Conservation (phyloP, 306 rosid species). For the Pyrus pyrifolia region DNA sequence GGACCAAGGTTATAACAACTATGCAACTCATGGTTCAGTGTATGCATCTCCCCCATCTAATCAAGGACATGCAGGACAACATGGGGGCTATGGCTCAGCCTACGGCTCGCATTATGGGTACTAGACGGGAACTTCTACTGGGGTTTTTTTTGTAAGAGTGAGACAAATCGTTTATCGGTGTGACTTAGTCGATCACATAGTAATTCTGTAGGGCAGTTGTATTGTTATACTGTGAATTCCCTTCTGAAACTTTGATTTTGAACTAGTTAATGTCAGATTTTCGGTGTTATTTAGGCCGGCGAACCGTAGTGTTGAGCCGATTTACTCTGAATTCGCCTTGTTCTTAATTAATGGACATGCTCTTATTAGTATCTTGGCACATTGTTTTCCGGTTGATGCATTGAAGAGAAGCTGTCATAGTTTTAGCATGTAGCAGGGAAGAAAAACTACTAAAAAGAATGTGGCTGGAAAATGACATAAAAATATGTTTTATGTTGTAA, state of each 20-base stretch:
- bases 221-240: background rate
- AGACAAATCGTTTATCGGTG: slow-evolving; percentile 3
- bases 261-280: slow-evolving; percentile 6
- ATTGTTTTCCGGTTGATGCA: background rate
- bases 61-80: slow-evolving; percentile 42
- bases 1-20: slow-evolving; percentile 77
- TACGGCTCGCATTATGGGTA: slow-evolving; percentile 87
- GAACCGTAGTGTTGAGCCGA: background rate
- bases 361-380: background rate
- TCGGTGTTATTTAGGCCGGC: background rate
- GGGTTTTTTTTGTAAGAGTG: slow-evolving; percentile 1
- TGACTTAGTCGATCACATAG: slow-evolving; percentile 4
- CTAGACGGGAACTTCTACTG: slow-evolving; percentile 18
- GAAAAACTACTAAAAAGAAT: background rate
- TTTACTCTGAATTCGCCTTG: background rate
- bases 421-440: background rate
- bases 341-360: background rate
- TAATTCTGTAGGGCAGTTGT: slow-evolving; percentile 13
- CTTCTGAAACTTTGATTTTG: background rate
- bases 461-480: background rate
- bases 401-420: background rate
- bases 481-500: background rate
- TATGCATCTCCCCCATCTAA: slow-evolving; percentile 80
- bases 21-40: slow-evolving; percentile 62
- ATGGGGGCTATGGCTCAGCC: slow-evolving; percentile 69